A percentile compares a stretch with the other conserved stretches of the same genome.
phyloP scores from a whole-genome alignment of 2,329 filamentous ascomycete species.

The Aspergillus candidus region DNA sequence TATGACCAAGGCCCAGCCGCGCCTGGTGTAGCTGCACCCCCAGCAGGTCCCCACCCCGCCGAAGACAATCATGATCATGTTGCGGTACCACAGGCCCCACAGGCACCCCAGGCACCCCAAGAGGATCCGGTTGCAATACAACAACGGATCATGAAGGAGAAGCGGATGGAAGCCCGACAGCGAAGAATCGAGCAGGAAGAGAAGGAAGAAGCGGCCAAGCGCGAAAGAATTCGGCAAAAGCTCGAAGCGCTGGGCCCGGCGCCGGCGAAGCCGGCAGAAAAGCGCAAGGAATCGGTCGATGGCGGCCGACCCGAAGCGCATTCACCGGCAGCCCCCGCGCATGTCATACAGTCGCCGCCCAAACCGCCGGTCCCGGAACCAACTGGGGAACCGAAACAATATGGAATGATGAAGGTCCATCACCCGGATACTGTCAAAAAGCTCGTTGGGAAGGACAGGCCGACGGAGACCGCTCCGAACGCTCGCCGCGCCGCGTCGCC shows the following conservation, averaged over 20 bases:
- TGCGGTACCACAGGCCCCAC: constrained; percentile 7
- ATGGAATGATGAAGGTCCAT: constrained; percentile 58
- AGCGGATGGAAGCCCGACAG: constrained; percentile 51
- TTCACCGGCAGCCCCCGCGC: constrained; percentile 18
- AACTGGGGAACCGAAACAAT: constrained; percentile 53
- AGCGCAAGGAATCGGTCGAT: constrained; percentile 23
- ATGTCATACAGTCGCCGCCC: constrained; percentile 47
- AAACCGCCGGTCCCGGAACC: constrained; percentile 55
- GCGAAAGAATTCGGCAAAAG: constrained; percentile 53
- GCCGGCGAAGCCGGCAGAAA: constrained; percentile 31
- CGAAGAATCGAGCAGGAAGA: constrained; percentile 50
- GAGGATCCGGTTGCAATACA: constrained; percentile 48
- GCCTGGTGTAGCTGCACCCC: constrained; percentile 15
- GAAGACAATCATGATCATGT: constrained; percentile 10
- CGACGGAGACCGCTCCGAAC: constrained; percentile 28
- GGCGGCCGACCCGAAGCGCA: constrained; percentile 19
- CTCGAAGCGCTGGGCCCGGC: constrained; percentile 48
- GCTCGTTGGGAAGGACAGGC: constrained; percentile 34
- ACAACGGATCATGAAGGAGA: constrained; percentile 56
- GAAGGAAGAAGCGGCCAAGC: constrained; percentile 51
- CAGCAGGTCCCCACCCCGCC: constrained; percentile 12
- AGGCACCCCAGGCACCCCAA: constrained; percentile 20
- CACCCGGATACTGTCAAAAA: constrained; percentile 50
- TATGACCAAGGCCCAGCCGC: constrained; percentile 22
- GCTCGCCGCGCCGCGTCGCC: constrained; percentile 28